Conservation (phyloP, 1,284 basidiomycete genomes). For the Sporisorium reilianum region DNA sequence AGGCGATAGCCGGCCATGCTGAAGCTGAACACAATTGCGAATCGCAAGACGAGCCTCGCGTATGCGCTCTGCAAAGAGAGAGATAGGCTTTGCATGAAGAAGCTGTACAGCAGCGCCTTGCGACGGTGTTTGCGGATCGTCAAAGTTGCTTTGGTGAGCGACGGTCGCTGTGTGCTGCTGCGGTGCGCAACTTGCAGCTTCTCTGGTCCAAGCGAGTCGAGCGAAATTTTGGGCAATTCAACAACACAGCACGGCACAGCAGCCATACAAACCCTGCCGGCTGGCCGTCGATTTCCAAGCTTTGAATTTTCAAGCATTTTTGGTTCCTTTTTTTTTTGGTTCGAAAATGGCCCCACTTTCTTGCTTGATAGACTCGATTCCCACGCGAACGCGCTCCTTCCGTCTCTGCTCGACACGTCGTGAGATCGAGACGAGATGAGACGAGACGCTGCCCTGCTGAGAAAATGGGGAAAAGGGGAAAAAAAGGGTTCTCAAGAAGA, state of each 20-base stretch:
- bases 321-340: too few relatives aligned
- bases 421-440: not conserved
- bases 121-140: slow-evolving; percentile 5
- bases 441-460: too few relatives aligned
- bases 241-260: not conserved
- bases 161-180: too few relatives aligned
- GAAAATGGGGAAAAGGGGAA: not conserved
- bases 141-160: not conserved
- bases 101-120: not conserved
- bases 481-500: not conserved
- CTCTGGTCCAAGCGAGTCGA: not conserved
- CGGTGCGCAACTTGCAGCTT: too few relatives aligned
- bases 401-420: not conserved
- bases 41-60: slow-evolving; percentile 2
- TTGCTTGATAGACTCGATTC: too few relatives aligned
- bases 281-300: too few relatives aligned
- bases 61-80: not conserved
- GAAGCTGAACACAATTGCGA: not conserved
- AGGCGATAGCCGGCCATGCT: too few relatives aligned
- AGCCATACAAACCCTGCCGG: too few relatives aligned
- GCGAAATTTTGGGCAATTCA: not conserved
- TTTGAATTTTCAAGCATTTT: too few relatives aligned
- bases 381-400: slow-evolving; percentile 16
- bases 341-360: slow-evolving; percentile 15
- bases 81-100: slow-evolving; percentile 1